phyloP scores from a whole-genome alignment of 2,329 filamentous ascomycete genomes.

The Fusarium veterinarium region DNA sequence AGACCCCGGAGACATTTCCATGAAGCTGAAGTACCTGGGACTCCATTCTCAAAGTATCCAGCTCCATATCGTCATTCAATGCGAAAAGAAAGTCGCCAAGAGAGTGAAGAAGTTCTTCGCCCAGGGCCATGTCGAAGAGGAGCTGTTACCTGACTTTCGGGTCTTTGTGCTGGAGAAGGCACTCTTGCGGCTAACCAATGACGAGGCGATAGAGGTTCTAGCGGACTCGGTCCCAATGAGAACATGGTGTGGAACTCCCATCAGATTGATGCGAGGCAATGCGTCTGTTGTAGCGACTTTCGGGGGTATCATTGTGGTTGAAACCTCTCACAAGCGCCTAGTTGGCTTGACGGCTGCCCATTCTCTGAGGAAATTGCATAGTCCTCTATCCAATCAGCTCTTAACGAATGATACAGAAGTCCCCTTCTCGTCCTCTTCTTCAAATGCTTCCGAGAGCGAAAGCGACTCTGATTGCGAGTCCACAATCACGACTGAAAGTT shows the following conservation, averaged over 20 bases:
- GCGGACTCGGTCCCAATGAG: rapidly evolving
- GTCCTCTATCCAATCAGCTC: rapidly evolving
- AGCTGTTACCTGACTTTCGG: neutral
- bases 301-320: neutral
- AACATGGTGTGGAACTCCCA: neutral
- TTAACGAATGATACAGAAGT: rapidly evolving
- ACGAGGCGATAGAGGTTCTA: rapidly evolving
- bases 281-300: neutral
- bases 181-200: neutral
- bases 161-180: neutral
- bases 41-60: rapidly evolving
- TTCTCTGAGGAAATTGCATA: neutral
- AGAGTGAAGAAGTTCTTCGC: neutral
- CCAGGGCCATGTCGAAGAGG: neutral
- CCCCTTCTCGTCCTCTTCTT: rapidly evolving
- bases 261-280: rapidly evolving
- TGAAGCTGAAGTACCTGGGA: neutral
- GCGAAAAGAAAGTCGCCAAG: neutral
- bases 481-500: neutral
- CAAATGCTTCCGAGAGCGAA: neutral
- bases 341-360: neutral
- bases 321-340: neutral
- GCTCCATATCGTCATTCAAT: neutral
- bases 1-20: neutral
- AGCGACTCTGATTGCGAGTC: neutral